A percentile compares a stretch with the other conserved stretches of the same genome.
Conservation (phyloP, 805 yeast genomes). For the Maudiozyma pseudohumilis region DNA sequence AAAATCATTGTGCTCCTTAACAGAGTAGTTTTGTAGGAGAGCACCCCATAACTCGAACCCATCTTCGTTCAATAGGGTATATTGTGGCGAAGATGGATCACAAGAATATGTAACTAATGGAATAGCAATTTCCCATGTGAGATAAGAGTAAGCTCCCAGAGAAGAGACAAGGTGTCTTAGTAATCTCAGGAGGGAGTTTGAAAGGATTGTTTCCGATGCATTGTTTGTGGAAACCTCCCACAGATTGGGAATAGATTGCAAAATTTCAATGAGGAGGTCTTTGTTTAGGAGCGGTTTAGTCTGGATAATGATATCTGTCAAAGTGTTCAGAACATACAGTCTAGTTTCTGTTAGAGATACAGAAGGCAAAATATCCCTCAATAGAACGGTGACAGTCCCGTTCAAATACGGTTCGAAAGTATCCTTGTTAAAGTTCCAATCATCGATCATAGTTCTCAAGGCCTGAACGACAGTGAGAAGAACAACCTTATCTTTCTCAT, state of each 20-base stretch:
- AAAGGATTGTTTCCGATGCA: constrained; percentile 32
- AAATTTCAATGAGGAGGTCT: constrained; percentile 40
- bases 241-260: constrained; percentile 53
- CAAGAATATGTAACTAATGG: constrained; percentile 58
- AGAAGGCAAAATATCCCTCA: constrained; percentile 38
- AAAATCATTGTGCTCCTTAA: constrained; percentile 14
- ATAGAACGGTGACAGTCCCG: constrained; percentile 38
- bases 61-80: constrained; percentile 64
- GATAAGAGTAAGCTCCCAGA: constrained; percentile 42
- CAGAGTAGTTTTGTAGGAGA: constrained; percentile 52
- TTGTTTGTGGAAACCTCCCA: constrained; percentile 53
- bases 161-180: constrained; percentile 48
- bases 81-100: constrained; percentile 46
- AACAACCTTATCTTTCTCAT: constrained; percentile 70
- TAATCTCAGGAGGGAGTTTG: constrained; percentile 44
- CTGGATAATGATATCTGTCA: constrained; percentile 52
- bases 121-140: constrained; percentile 44
- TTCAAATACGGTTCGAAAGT: constrained; percentile 59
- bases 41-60: constrained; percentile 80
- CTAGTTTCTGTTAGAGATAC: constrained; percentile 65
- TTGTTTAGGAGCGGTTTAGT: constrained; percentile 54
- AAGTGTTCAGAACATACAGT: constrained; percentile 56
- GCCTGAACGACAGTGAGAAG: constrained; percentile 64
- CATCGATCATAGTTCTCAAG: constrained; percentile 60
- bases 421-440: constrained; percentile 71